These are phyloP conservation scores for Verticillium dahliae DNA, from an alignment of 2,329 filamentous ascomycete genomes.

Conservation along the genomic window DNA sequence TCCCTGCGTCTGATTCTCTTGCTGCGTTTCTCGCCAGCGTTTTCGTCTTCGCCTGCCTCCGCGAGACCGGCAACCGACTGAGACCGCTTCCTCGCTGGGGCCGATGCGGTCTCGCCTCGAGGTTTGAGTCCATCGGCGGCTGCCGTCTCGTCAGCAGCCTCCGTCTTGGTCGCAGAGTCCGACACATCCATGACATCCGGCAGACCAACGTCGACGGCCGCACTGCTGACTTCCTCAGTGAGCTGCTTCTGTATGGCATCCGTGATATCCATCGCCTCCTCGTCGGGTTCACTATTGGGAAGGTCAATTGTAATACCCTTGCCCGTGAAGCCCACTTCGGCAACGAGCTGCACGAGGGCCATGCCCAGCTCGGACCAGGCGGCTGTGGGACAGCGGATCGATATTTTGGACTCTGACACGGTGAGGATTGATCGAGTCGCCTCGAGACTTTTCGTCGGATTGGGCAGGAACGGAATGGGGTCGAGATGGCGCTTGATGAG, in stretches of 20 bases:
- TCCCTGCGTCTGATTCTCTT: constrained; percentile 60
- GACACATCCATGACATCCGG: background rate
- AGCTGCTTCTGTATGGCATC: constrained; percentile 4
- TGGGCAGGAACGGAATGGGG: constrained; percentile 55
- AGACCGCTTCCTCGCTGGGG: constrained; percentile 41
- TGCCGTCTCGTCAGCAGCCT: constrained; percentile 1
- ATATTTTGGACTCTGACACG: constrained; percentile 12
- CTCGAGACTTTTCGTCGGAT: constrained; percentile 36
- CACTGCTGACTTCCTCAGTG: background rate
- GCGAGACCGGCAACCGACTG: constrained; percentile 54
- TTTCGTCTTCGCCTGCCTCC: constrained; percentile 51
- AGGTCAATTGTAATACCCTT: constrained; percentile 26
- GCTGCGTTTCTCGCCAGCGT: constrained; percentile 52
- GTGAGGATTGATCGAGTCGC: constrained; percentile 6
- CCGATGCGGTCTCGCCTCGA: constrained; percentile 35
- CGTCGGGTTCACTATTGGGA: constrained; percentile 27
- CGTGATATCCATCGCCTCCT: constrained; percentile 30
- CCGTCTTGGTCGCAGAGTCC: constrained; percentile 1
- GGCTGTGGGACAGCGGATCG: constrained; percentile 21
- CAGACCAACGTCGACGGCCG: background rate
- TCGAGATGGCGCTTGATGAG: constrained; percentile 50
- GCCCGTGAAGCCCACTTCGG: constrained; percentile 25
- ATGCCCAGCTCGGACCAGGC: constrained; percentile 38
- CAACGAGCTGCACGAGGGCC: constrained; percentile 28
- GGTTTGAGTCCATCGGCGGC: constrained; percentile 24